Conservation (phyloP, 352 stramenopile species). For the Phytophthora sansomeana region DNA sequence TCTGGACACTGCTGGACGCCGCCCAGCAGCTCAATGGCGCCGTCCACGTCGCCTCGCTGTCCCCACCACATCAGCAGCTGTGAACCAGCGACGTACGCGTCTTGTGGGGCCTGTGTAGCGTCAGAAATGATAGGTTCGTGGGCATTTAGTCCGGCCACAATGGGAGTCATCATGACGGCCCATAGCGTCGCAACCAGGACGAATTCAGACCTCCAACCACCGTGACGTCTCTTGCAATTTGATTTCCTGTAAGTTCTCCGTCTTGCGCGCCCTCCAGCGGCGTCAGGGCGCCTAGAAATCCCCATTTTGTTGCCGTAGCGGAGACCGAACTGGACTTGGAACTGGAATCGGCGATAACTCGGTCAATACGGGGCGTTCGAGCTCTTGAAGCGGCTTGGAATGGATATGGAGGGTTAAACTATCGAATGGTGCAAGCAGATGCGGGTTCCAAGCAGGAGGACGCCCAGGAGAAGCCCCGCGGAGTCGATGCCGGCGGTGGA, state of each 20-base stretch:
- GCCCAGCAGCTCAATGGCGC: slow-evolving; percentile 25
- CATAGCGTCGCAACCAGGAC: slow-evolving; percentile 24
- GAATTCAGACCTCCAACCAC: slow-evolving; percentile 4
- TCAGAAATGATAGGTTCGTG: slow-evolving; percentile 23
- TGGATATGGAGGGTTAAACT: slow-evolving; percentile 3
- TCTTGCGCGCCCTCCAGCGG: slow-evolving; percentile 1
- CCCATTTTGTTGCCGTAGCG: slow-evolving; percentile 15
- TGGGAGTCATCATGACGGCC: neutral
- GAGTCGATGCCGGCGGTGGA: slow-evolving; percentile 8
- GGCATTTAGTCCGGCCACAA: neutral
- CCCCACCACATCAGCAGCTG: slow-evolving; percentile 27
- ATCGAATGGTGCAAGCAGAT: neutral
- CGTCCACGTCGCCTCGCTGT: slow-evolving; percentile 20
- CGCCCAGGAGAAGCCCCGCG: slow-evolving; percentile 20
- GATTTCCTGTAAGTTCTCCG: slow-evolving; percentile 2
- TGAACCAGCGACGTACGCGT: slow-evolving; percentile 24
- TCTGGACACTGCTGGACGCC: slow-evolving; percentile 40
- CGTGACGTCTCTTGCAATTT: slow-evolving; percentile 2
- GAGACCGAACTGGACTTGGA: neutral
- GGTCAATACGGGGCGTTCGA: slow-evolving; percentile 11
- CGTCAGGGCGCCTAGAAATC: slow-evolving; percentile 12
- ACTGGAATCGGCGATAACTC: slow-evolving; percentile 24
- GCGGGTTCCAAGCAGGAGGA: neutral
- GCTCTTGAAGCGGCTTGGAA: neutral
- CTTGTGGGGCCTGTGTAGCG: neutral